Evolutionary conservation across 2,329 filamentous ascomycete species (phyloP).

Genomic region (Coniochaeta sp.): DNA sequence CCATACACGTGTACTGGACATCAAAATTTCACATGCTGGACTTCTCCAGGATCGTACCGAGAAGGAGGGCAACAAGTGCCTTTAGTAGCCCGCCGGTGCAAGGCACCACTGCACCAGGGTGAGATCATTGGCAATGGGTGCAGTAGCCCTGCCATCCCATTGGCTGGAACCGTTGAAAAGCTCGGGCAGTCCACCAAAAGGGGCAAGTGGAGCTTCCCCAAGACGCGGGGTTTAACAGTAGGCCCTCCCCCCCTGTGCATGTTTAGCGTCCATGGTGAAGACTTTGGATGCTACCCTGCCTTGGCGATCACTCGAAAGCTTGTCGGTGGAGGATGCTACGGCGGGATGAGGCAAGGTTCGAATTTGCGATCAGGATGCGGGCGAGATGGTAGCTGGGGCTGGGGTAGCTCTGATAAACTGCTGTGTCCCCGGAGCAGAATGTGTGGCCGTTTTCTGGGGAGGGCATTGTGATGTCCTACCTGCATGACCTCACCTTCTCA

Average conservation of each 20-base stretch:
- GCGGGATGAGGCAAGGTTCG: too few species aligned
- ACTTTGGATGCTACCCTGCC: neutral
- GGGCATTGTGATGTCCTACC: neutral
- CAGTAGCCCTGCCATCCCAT: neutral
- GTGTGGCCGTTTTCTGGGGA: neutral
- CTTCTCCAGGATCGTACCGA: neutral
- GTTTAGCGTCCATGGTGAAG: too few species aligned
- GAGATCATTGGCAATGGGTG: neutral
- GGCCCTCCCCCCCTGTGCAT: neutral
- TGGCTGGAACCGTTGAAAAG: neutral
- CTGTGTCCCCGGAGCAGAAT: neutral
- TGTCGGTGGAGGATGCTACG: neutral
- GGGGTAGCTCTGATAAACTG: neutral
- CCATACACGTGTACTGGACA: neutral
- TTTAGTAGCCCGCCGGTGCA: neutral
- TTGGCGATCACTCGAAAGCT: neutral
- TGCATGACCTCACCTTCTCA: neutral
- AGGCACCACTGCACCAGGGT: slow-evolving; percentile 1
- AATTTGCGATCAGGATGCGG: neutral
- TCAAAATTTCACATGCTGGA: slow-evolving; percentile 1
- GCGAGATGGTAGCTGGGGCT: neutral
- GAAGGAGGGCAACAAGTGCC: neutral
- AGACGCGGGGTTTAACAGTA: neutral
- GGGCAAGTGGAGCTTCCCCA: neutral
- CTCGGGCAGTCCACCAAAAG: neutral